Base-by-base conservation (phyloP, 371 early-diverging fungal species). In the Circinella minor region DNA sequence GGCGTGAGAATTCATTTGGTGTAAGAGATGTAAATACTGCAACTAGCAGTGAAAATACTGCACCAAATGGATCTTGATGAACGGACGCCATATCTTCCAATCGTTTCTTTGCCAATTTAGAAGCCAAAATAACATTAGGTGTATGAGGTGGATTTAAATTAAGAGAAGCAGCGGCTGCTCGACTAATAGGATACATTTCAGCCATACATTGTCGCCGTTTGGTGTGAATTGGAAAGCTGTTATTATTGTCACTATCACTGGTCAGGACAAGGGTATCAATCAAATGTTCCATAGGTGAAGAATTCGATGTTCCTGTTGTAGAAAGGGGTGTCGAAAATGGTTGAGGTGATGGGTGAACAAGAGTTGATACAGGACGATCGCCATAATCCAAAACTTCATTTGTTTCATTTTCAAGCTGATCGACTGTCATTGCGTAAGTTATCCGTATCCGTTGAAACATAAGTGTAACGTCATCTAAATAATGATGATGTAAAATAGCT, bases 21-120 rank as follows among this genome's bases (percentile, higher is more conserved):
- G 81, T 81, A 36, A 90, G 62, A 3, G 87, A 77, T 0, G 87
- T 81, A 39, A 82, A 88, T 0, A 89, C 88, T 3, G 89, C 85
- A 1, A 87, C 87, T 1, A 90, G 70, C 2, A 89, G 69, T 7
- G 85, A 84, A 65, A 90, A 76, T 7, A 87, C 79, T 0, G 90
- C 81, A 9, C 81, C 88, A 36, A 81, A 84, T 10, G 83, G 78
- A 62, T 89, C 84, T 65, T 88, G 81, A 39, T 81, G 77, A 27
- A 88, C 79, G 14, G 81, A 74, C 15, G 74, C 55, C 66, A 88
- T 73, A 39, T 84, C 74, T 34, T 77, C 75, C 37, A 87, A 71
- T 14, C 84, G 80, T 17, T 67, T 74, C 49, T 77, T 79, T 5
- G 83, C 73, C 7, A 80, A 62, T 17, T 74, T 75, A 0, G 75